phyloP scores from a whole-genome alignment of 768 basidiomycete species.

The Russula foetens region DNA sequence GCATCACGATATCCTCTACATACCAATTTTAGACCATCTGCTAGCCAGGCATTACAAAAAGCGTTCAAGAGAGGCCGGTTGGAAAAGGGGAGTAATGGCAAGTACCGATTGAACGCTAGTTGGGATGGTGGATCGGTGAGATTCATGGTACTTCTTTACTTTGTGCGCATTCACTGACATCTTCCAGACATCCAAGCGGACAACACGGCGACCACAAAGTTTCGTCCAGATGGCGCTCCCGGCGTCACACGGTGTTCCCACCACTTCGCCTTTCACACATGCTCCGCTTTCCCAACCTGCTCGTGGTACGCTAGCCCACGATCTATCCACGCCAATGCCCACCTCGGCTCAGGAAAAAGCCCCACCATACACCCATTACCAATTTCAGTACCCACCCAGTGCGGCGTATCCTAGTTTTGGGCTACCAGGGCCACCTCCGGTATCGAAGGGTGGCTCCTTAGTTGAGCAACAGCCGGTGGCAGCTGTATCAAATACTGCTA shows the following conservation, averaged over 20 bases:
- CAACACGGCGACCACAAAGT: slow-evolving; percentile 75
- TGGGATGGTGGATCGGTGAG: slow-evolving; percentile 82
- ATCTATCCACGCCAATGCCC: slow-evolving; percentile 29
- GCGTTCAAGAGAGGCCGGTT: slow-evolving; percentile 76
- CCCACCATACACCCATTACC: slow-evolving; percentile 32
- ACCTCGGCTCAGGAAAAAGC: slow-evolving; percentile 25
- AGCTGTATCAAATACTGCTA: neutral
- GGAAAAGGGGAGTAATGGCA: slow-evolving; percentile 63
- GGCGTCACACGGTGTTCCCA: neutral
- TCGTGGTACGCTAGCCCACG: slow-evolving; percentile 16
- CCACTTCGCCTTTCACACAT: slow-evolving; percentile 12
- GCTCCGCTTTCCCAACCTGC: slow-evolving; percentile 7
- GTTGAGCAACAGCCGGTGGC: neutral
- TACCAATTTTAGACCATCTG: slow-evolving; percentile 84
- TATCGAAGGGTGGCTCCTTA: neutral
- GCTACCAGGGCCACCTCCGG: slow-evolving; percentile 19
- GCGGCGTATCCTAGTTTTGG: slow-evolving; percentile 25
- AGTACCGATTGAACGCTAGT: slow-evolving; percentile 63
- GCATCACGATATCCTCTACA: slow-evolving; percentile 72
- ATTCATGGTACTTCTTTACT: slow-evolving; percentile 3
- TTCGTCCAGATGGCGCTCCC: slow-evolving; percentile 25
- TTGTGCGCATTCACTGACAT: neutral
- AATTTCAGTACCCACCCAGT: slow-evolving; percentile 34
- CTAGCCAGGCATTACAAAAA: slow-evolving; percentile 83
- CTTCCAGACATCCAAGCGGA: slow-evolving; percentile 61